These are phyloP conservation scores for Neurospora sp. DNA, from an alignment of 495 filamentous ascomycete species.

Conservation along the genomic window DNA sequence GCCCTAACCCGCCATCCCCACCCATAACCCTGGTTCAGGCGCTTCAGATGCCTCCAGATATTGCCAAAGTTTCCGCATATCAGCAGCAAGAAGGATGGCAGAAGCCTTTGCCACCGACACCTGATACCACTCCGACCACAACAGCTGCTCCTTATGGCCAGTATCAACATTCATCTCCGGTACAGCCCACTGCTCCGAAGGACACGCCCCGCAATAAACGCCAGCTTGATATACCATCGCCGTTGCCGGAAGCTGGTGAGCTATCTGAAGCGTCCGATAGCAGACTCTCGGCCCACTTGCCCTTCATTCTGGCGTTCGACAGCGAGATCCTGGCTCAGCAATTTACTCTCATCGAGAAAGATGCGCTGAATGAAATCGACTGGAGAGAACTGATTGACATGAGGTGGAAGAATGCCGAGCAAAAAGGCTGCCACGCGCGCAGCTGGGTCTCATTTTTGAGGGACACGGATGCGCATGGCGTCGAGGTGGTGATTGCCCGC, in stretches of 20 bases:
- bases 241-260: constrained; percentile 5
- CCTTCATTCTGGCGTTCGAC: constrained; percentile 87
- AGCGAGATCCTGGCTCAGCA: constrained; percentile 86
- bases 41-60: constrained; percentile 35
- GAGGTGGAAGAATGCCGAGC: constrained; percentile 68
- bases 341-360: constrained; percentile 91
- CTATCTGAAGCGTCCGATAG: neutral
- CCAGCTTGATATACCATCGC: constrained; percentile 18
- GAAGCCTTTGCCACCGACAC: constrained; percentile 43
- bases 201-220: constrained; percentile 30
- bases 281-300: constrained; percentile 54
- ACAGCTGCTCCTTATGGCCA: constrained; percentile 18
- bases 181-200: constrained; percentile 28
- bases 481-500: constrained; percentile 91
- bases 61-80: constrained; percentile 21
- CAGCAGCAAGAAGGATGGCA: constrained; percentile 34
- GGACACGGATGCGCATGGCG: constrained; percentile 70
- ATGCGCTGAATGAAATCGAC: constrained; percentile 90
- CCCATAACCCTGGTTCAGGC: constrained; percentile 64
- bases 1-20: constrained; percentile 60
- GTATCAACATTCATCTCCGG: constrained; percentile 18
- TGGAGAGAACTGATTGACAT: constrained; percentile 97
- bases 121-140: constrained; percentile 40
- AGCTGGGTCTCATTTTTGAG: constrained; percentile 92
- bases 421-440: constrained; percentile 46